Percentiles rank a stretch among this genome's conserved stretches.
phyloP scores from a whole-genome alignment of 1,284 basidiomycete species.

The Ganoderma leucocontextum region DNA sequence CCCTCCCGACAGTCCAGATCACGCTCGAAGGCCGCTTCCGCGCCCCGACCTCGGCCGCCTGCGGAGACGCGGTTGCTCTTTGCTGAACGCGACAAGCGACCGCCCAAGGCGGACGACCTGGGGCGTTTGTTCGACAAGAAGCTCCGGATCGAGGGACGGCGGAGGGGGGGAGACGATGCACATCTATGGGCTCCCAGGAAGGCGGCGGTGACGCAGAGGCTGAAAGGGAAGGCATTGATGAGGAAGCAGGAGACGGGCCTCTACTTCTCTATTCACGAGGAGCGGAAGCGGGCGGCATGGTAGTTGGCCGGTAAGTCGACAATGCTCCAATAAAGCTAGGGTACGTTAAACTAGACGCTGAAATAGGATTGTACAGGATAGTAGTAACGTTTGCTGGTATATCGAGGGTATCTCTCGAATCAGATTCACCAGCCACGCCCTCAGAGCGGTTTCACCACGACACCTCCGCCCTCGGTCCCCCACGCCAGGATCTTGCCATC shows the following conservation, averaged over 20 bases:
- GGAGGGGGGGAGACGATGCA: neutral
- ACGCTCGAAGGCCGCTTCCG: neutral
- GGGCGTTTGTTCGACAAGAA: constrained; percentile 17
- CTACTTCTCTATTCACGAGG: constrained; percentile 7
- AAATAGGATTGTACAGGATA: neutral
- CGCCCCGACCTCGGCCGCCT: neutral
- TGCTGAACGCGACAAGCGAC: neutral
- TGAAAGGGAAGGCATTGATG: constrained; percentile 20
- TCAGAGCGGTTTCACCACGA: neutral
- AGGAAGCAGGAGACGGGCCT: constrained; percentile 19
- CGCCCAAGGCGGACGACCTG: constrained; percentile 15
- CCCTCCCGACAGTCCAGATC: neutral
- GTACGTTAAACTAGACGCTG: neutral
- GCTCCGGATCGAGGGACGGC: constrained; percentile 3
- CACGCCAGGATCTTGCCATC: neutral
- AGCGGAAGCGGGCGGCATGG: neutral
- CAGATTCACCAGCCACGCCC: neutral
- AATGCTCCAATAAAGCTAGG: too few species aligned
- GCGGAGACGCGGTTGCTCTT: constrained; percentile 8
- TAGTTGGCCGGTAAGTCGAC: neutral
- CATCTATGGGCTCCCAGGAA: constrained; percentile 18
- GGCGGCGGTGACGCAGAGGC: neutral
- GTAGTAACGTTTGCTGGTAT: neutral
- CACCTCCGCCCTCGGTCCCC: neutral
- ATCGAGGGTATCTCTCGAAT: neutral